Percentiles rank a stretch among this genome's conserved stretches.
Evolutionary conservation across 2,329 filamentous ascomycete genomes (phyloP).

Genomic region (Fusarium sororula): DNA sequence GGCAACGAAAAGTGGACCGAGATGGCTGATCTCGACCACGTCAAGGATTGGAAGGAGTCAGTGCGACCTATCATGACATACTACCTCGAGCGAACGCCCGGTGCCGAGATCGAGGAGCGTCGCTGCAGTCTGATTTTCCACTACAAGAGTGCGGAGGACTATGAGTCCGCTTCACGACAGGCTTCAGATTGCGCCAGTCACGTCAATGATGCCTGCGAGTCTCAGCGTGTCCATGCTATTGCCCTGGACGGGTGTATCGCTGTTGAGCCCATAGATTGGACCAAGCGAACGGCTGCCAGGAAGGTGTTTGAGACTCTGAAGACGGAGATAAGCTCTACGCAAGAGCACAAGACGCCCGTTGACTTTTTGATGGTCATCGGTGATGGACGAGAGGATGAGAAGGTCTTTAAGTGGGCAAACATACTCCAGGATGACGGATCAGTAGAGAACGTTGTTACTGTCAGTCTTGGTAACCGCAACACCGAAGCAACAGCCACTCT

Average conservation of each 20-base stretch:
- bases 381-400: constrained; percentile 92
- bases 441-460: constrained; percentile 79
- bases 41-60: constrained; percentile 82
- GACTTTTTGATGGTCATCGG: constrained; percentile 92
- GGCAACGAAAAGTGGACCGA: constrained; percentile 77
- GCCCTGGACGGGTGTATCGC: constrained; percentile 81
- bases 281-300: constrained; percentile 84
- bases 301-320: constrained; percentile 73
- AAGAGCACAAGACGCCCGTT: constrained; percentile 56
- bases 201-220: constrained; percentile 92
- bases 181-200: constrained; percentile 92
- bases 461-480: constrained; percentile 86
- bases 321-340: constrained; percentile 45
- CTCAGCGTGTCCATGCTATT: constrained; percentile 84
- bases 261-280: constrained; percentile 86
- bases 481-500: constrained; percentile 87
- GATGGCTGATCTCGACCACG: constrained; percentile 76
- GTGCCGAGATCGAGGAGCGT: constrained; percentile 88
- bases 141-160: constrained; percentile 84
- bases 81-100: constrained; percentile 88
- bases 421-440: constrained; percentile 67
- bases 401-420: constrained; percentile 95
- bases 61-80: constrained; percentile 87
- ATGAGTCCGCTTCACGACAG: constrained; percentile 76
- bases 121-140: constrained; percentile 92